phyloP scores from a whole-genome alignment of 352 stramenopile genomes.

The Phytophthora cactorum region DNA sequence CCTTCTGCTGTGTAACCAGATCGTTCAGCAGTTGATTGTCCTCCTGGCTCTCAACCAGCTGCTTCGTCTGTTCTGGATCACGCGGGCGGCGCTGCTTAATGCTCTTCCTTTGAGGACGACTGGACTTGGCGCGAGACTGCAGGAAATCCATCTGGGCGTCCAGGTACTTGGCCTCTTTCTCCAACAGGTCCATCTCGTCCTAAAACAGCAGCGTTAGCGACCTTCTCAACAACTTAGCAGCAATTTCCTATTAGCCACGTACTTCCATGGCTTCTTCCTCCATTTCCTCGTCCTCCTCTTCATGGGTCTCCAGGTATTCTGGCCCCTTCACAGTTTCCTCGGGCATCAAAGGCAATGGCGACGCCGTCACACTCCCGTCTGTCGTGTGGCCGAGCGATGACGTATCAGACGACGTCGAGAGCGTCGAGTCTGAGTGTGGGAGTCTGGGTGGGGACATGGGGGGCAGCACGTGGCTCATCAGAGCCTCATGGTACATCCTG shows the following conservation, averaged over 20 bases:
- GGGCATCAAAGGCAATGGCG: conserved; percentile 40
- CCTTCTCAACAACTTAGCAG: neutral
- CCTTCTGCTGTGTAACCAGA: conserved; percentile 67
- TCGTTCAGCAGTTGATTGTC: conserved; percentile 63
- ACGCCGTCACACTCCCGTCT: conserved; percentile 30
- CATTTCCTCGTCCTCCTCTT: conserved; percentile 38
- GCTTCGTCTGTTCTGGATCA: conserved; percentile 43
- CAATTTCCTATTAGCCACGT: conserved; percentile 12
- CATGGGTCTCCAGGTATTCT: conserved; percentile 16
- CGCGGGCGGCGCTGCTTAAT: conserved; percentile 63
- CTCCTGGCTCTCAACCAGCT: conserved; percentile 49
- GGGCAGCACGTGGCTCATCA: conserved; percentile 32
- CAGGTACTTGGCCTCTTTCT: conserved; percentile 78
- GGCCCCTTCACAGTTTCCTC: conserved; percentile 24
- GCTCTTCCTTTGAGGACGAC: conserved; percentile 40
- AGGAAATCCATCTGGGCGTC: conserved; percentile 73
- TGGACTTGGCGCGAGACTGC: conserved; percentile 56
- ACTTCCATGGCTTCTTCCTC: conserved; percentile 43
- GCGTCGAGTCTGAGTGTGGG: conserved; percentile 25
- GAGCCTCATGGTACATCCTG: conserved; percentile 16
- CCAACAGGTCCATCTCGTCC: conserved; percentile 63
- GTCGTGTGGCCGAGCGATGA: conserved; percentile 28
- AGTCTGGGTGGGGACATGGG: conserved; percentile 39
- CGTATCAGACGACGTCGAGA: conserved; percentile 25
- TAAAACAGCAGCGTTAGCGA: conserved; percentile 17